Evolutionary conservation across 257 asterid species (phyloP).

Genomic region (Nicotiana sylvestris): DNA sequence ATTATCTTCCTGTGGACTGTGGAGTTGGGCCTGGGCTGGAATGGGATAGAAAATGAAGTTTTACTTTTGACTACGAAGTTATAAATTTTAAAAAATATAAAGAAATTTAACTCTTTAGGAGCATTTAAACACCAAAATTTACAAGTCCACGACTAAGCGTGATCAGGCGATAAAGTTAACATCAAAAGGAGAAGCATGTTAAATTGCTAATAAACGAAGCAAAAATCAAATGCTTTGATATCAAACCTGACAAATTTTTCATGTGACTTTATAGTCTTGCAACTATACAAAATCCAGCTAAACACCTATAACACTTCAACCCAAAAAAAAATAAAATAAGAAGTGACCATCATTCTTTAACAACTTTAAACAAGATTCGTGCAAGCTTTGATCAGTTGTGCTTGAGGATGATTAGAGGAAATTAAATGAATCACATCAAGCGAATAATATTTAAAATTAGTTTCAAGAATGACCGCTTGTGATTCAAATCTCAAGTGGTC

Average conservation of each 20-base stretch:
- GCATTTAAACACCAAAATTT: background rate
- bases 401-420: background rate
- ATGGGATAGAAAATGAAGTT: too few species aligned
- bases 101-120: background rate
- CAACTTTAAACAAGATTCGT: background rate
- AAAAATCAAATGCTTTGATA: background rate
- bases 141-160: background rate
- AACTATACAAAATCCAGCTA: background rate
- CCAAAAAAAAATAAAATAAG: background rate
- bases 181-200: background rate
- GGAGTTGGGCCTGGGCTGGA: too few species aligned
- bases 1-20: background rate
- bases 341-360: background rate
- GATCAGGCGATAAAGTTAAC: background rate
- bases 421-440: background rate
- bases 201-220: background rate
- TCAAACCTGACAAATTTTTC: background rate
- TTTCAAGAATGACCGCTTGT: background rate
- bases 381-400: background rate
- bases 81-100: too few species aligned
- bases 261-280: background rate
- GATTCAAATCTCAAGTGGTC: background rate
- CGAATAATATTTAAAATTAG: background rate
- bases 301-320: background rate
- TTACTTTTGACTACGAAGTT: too few species aligned